A percentile compares a stretch with the other conserved stretches of the same genome.
Conservation (phyloP, 306 rosid species). For the Fragaria iinumae region DNA sequence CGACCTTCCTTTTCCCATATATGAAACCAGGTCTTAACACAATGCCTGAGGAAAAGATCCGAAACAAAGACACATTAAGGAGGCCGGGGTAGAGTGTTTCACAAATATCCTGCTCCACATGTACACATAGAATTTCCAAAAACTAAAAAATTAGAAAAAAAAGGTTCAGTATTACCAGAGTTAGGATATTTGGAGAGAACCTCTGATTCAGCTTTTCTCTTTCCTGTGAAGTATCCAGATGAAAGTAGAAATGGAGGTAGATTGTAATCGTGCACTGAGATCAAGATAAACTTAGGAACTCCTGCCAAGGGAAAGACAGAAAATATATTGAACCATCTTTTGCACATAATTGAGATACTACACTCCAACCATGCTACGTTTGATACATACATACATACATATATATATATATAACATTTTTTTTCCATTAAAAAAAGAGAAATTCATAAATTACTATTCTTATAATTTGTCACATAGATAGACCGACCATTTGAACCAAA, state of each 20-base stretch:
- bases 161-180: conserved; percentile 57
- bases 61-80: background rate
- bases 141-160: conserved; percentile 8
- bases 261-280: conserved; percentile 94
- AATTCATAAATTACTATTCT: background rate
- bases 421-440: background rate
- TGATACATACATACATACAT: background rate
- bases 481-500: no score
- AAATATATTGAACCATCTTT: conserved; percentile 3
- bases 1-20: conserved; percentile 86
- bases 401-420: no score
- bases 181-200: conserved; percentile 91
- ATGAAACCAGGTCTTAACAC: conserved; percentile 88
- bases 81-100: background rate
- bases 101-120: background rate
- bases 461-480: no score
- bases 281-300: conserved; percentile 79
- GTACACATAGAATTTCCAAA: background rate
- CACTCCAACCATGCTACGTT: background rate
- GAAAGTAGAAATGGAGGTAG: conserved; percentile 75
- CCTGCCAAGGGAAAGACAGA: conserved; percentile 48
- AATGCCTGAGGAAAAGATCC: conserved; percentile 53
- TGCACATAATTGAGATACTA: conserved; percentile 1
- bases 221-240: conserved; percentile 88
- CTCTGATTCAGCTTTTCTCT: conserved; percentile 96